These are phyloP conservation scores for Podaxis rugospora DNA, from an alignment of 768 basidiomycete genomes.

Conservation along the genomic window DNA sequence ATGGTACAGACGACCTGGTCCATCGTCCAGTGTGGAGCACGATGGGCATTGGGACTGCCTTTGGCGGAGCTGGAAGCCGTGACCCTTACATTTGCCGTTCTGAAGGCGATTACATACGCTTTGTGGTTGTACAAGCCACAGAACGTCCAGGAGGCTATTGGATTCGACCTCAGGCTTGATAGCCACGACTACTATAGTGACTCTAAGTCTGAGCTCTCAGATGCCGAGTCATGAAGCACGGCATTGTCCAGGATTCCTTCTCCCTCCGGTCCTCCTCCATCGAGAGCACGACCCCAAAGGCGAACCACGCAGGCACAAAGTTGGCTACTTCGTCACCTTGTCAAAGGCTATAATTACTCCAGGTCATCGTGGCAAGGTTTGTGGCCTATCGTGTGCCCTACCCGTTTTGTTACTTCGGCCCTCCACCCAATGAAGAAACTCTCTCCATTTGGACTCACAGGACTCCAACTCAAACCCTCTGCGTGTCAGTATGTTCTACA, in stretches of 20 bases:
- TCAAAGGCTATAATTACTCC: neutral
- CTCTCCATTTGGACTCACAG: neutral
- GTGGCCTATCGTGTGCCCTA: neutral
- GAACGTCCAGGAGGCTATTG: neutral
- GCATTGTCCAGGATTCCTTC: neutral
- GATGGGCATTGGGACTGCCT: neutral
- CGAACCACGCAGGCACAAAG: neutral
- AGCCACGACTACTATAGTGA: neutral
- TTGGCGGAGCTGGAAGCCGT: constrained; percentile 1
- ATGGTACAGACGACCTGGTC: constrained; percentile 22
- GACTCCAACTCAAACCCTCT: neutral
- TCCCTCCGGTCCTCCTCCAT: neutral
- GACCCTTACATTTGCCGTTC: neutral
- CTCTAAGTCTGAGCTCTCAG: neutral
- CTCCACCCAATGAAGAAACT: constrained; percentile 6
- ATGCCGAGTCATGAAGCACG: neutral
- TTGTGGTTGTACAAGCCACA: constrained; percentile 4
- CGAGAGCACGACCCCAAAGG: neutral
- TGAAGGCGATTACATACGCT: neutral
- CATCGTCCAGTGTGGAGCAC: constrained; percentile 5
- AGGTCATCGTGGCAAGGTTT: neutral
- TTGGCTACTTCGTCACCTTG: neutral
- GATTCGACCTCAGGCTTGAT: neutral
- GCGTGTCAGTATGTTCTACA: neutral
- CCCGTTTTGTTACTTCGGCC: neutral